Conservation (phyloP, 768 basidiomycete genomes). For the Leucogyrophana mollusca region DNA sequence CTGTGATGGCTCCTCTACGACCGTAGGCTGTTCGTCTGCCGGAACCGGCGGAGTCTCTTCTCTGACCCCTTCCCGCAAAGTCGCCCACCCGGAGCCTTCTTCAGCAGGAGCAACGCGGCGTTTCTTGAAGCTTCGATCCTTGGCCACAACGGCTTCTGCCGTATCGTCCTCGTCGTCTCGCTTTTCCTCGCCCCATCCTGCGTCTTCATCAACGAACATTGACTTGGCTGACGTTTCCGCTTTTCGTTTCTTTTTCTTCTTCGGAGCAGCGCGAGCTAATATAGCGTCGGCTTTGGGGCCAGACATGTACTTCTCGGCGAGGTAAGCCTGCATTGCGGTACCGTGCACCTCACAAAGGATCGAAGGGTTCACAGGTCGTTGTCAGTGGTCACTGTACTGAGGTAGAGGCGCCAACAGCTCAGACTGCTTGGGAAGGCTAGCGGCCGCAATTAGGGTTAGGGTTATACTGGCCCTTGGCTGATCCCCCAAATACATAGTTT, state of each 20-base stretch:
- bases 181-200: constrained; percentile 56
- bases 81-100: constrained; percentile 65
- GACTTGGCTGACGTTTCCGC: constrained; percentile 28
- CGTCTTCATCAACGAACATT: constrained; percentile 67
- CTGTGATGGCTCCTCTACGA: constrained; percentile 39
- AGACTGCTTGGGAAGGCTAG: too few relatives aligned
- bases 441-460: too few relatives aligned
- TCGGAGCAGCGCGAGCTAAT: constrained; percentile 57
- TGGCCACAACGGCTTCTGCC: constrained; percentile 63
- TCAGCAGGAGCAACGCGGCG: constrained; percentile 47
- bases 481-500: too few relatives aligned
- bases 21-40: constrained; percentile 67
- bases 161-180: constrained; percentile 59
- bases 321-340: constrained; percentile 69
- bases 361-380: too few relatives aligned
- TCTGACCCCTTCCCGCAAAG: constrained; percentile 53
- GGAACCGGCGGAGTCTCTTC: constrained; percentile 53
- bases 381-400: too few relatives aligned
- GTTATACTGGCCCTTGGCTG: too few relatives aligned
- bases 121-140: constrained; percentile 78
- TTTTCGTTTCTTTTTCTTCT: constrained; percentile 82
- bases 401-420: too few relatives aligned
- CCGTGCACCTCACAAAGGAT: too few relatives aligned
- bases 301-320: constrained; percentile 93
- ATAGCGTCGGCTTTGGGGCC: constrained; percentile 97